These are phyloP conservation scores for Sphaerosporella brunnea DNA, from an alignment of 495 filamentous ascomycete species.

Conservation along the genomic window DNA sequence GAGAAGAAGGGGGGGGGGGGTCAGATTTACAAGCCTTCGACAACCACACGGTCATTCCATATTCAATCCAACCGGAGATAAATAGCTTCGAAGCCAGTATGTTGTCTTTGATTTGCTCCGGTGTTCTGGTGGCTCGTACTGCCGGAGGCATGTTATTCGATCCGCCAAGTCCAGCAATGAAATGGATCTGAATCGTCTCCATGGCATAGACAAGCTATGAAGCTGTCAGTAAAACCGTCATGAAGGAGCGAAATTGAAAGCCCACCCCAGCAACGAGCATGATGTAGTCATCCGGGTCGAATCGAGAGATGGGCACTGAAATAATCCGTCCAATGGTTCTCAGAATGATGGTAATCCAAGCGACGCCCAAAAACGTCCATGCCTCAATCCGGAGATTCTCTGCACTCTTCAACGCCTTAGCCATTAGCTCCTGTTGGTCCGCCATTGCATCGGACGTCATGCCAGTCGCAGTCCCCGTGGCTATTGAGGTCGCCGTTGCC, in stretches of 20 bases:
- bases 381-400: neutral
- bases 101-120: neutral
- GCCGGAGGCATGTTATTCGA: constrained; percentile 1
- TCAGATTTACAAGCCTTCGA: neutral
- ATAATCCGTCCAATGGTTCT: neutral
- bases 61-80: neutral
- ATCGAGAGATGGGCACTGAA: neutral
- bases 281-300: neutral
- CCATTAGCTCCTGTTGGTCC: too few relatives aligned
- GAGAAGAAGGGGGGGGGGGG: too few relatives aligned
- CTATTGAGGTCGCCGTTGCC: too few relatives aligned
- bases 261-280: neutral
- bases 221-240: neutral
- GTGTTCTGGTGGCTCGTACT: neutral
- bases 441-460: too few relatives aligned
- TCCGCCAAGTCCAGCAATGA: neutral
- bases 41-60: constrained; percentile 1
- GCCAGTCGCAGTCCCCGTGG: too few relatives aligned
- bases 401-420: too few relatives aligned
- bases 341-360: neutral
- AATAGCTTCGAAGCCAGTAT: neutral
- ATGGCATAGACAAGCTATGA: neutral
- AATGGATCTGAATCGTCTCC: neutral
- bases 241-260: neutral
- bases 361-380: neutral